A percentile compares a stretch with the other conserved stretches of the same genome.
Conservation (phyloP, 257 asterid species). For the Avicennia marina region DNA sequence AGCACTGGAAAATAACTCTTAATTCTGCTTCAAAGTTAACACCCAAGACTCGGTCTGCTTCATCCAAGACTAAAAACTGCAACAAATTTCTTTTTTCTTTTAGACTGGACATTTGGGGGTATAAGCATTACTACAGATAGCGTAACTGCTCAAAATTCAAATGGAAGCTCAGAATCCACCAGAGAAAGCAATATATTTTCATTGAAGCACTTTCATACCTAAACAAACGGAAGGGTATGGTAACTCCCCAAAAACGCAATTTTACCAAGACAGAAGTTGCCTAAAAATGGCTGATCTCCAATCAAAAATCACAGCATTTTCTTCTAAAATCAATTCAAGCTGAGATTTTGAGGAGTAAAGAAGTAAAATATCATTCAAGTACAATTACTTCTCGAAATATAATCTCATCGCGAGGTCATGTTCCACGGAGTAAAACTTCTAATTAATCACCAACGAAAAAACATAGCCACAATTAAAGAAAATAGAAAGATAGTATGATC, state of each 20-base stretch:
- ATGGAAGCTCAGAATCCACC: neutral
- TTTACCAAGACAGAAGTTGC: neutral
- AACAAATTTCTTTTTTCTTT: too few relatives aligned
- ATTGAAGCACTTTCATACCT: neutral
- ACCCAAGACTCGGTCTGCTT: conserved; percentile 92
- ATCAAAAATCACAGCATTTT: neutral
- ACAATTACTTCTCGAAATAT: too few relatives aligned
- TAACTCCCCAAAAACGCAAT: neutral
- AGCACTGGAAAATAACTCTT: conserved; percentile 71
- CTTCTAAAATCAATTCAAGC: too few relatives aligned
- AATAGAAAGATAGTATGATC: neutral
- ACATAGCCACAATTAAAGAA: neutral
- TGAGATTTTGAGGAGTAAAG: too few relatives aligned
- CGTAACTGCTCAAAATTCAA: neutral
- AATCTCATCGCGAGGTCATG: too few relatives aligned
- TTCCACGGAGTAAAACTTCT: too few relatives aligned
- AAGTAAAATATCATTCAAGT: too few relatives aligned
- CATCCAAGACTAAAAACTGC: conserved; percentile 95
- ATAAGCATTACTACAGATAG: neutral
- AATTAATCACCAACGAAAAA: conserved; percentile 1
- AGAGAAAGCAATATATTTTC: neutral
- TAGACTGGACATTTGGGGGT: conserved; percentile 3
- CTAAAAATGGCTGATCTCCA: neutral
- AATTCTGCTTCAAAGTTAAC: conserved; percentile 84
- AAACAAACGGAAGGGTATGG: neutral